Conservation (phyloP, 1,284 basidiomycete species). For the Sphagnurus paluster region DNA sequence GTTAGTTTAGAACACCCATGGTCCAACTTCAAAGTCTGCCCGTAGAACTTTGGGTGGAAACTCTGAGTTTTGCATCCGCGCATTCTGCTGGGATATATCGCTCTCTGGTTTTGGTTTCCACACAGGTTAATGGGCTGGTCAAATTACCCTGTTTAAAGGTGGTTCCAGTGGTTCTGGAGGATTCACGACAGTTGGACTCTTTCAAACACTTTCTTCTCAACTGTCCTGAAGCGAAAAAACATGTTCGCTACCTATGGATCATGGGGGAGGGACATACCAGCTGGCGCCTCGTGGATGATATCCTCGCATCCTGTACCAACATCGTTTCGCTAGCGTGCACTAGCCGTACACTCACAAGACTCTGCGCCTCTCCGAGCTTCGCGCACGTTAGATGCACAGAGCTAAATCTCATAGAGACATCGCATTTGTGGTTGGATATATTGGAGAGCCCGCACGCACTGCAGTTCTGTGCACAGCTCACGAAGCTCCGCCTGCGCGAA, state of each 20-base stretch:
- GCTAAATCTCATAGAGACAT: constrained; percentile 8
- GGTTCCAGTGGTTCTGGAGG: constrained; percentile 16
- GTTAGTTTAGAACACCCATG: too few relatives aligned
- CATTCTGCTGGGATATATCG: constrained; percentile 11
- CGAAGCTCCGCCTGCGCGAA: constrained; percentile 25
- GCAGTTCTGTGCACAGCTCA: constrained; percentile 22
- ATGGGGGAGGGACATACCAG: constrained; percentile 15
- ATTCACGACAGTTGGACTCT: constrained; percentile 13
- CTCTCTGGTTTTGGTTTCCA: constrained; percentile 17
- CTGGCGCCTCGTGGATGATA: constrained; percentile 13
- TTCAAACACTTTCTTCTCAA: constrained; percentile 20
- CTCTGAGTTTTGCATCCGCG: constrained; percentile 11
- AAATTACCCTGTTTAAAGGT: constrained; percentile 12
- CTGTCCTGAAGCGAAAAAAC: constrained; percentile 9
- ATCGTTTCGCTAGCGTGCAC: constrained; percentile 27
- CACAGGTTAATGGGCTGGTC: constrained; percentile 6
- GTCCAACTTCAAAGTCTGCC: constrained; percentile 9
- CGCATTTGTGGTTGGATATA: constrained; percentile 20
- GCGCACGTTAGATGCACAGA: constrained; percentile 13
- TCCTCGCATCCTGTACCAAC: constrained; percentile 20
- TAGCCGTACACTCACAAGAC: constrained; percentile 18
- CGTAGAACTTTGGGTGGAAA: constrained; percentile 14
- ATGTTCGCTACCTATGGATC: constrained; percentile 29
- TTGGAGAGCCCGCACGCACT: constrained; percentile 8
- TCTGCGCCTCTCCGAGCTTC: constrained; percentile 17